Evolutionary conservation across 257 asterid genomes (phyloP).

Genomic region (Solanum clarkiae): DNA sequence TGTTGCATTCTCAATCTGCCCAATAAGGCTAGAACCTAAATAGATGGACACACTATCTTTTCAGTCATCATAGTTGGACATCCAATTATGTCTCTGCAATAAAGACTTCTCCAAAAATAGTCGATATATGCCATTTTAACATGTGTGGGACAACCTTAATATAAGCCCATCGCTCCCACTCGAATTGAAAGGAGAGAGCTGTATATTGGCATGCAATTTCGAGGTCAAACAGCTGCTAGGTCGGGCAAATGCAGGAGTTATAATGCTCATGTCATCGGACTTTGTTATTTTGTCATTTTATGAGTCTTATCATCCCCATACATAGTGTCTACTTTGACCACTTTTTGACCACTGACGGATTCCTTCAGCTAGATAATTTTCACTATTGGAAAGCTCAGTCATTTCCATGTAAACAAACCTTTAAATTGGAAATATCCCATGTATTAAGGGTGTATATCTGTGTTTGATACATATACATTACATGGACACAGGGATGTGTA

Average conservation of each 20-base stretch:
- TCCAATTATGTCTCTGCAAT: neutral
- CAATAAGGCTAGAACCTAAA: slow-evolving; percentile 72
- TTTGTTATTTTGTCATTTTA: neutral
- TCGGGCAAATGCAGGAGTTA: neutral
- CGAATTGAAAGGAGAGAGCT: neutral
- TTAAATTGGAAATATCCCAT: neutral
- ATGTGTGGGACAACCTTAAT: neutral
- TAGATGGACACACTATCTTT: slow-evolving; percentile 10
- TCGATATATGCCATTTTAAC: neutral
- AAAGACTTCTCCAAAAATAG: neutral
- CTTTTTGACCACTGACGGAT: neutral
- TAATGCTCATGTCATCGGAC: neutral
- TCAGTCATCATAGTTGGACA: neutral
- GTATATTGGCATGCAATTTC: neutral
- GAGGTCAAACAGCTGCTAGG: neutral
- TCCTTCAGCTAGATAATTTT: neutral
- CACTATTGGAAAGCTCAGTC: neutral
- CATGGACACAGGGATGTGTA: neutral
- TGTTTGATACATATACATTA: neutral
- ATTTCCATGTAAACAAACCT: neutral
- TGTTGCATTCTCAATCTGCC: slow-evolving; percentile 72
- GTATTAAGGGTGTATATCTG: neutral
- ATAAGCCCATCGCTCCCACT: neutral
- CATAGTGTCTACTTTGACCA: neutral
- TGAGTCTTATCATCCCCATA: neutral